Percentiles rank a stretch among this genome's conserved stretches.
Conservation (phyloP, 2,329 filamentous ascomycete genomes). For the Teratosphaeria epicoccoides region DNA sequence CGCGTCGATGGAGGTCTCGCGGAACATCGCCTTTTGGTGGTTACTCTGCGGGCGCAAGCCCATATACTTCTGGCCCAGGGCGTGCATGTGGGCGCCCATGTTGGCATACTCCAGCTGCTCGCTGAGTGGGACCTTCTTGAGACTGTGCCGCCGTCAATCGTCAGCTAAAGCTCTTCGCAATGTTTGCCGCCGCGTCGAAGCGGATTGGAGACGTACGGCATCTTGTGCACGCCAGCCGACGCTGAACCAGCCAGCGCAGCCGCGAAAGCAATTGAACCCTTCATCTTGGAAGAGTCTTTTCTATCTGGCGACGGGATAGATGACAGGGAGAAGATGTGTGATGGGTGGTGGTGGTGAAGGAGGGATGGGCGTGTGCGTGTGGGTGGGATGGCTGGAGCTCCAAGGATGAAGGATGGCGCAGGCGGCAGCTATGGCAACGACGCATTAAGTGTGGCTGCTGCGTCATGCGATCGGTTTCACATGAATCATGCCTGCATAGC, state of each 20-base stretch:
- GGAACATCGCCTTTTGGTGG: constrained; percentile 65
- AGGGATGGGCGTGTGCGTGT: not conserved
- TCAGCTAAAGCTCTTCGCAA: not conserved
- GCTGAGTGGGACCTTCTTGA: constrained; percentile 86
- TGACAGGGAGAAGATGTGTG: not conserved
- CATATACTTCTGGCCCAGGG: constrained; percentile 94
- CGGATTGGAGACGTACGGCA: constrained; percentile 3
- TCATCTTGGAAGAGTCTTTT: constrained; percentile 49
- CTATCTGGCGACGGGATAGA: not conserved
- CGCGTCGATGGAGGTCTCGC: constrained; percentile 55
- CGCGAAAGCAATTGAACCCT: constrained; percentile 67
- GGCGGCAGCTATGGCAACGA: not conserved
- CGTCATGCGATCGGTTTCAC: not conserved
- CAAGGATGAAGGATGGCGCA: not conserved
- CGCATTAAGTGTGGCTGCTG: not conserved
- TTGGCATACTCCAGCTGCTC: constrained; percentile 80
- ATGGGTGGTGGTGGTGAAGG: not conserved
- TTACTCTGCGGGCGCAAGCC: constrained; percentile 62
- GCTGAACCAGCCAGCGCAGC: constrained; percentile 56
- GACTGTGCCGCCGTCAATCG: constrained; percentile 20
- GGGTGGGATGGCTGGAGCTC: not conserved
- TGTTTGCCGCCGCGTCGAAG: not conserved
- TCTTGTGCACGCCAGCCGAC: constrained; percentile 8
- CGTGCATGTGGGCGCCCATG: constrained; percentile 69
- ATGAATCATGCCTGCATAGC: not conserved